Conservation (phyloP, 1,284 basidiomycete genomes). For the Coniophora puteana region DNA sequence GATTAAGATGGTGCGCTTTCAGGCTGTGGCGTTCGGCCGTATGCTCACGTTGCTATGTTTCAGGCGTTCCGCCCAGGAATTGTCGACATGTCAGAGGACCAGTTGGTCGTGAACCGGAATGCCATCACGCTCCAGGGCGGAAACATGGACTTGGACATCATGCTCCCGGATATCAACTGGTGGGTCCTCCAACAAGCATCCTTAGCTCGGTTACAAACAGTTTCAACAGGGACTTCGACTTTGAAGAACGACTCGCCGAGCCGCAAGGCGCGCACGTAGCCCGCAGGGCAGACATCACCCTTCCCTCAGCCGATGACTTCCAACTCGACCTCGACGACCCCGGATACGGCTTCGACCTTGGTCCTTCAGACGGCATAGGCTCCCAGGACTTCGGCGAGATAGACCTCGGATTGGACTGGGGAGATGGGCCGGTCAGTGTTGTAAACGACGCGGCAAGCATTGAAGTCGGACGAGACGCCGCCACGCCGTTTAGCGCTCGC, state of each 20-base stretch:
- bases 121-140: conserved; percentile 81
- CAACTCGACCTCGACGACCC: conserved; percentile 58
- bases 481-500: conserved; percentile 36
- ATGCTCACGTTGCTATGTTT: conserved; percentile 7
- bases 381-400: conserved; percentile 79
- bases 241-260: conserved; percentile 63
- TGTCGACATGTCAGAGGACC: conserved; percentile 94
- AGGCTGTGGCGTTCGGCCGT: neutral
- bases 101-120: conserved; percentile 82
- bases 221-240: conserved; percentile 66
- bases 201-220: conserved; percentile 6
- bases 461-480: conserved; percentile 73
- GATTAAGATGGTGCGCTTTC: conserved; percentile 81
- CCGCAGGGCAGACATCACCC: conserved; percentile 79
- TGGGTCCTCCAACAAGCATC: conserved; percentile 24
- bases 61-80: conserved; percentile 91
- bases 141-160: conserved; percentile 71
- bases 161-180: conserved; percentile 84
- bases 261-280: conserved; percentile 78
- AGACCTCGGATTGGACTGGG: conserved; percentile 72
- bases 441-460: conserved; percentile 59
- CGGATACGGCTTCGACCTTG: conserved; percentile 62
- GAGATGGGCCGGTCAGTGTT: conserved; percentile 43
- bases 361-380: conserved; percentile 77
- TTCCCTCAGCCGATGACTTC: conserved; percentile 67